Conservation (phyloP, 176 grass and related monocot species). For the Cocos nucifera region DNA sequence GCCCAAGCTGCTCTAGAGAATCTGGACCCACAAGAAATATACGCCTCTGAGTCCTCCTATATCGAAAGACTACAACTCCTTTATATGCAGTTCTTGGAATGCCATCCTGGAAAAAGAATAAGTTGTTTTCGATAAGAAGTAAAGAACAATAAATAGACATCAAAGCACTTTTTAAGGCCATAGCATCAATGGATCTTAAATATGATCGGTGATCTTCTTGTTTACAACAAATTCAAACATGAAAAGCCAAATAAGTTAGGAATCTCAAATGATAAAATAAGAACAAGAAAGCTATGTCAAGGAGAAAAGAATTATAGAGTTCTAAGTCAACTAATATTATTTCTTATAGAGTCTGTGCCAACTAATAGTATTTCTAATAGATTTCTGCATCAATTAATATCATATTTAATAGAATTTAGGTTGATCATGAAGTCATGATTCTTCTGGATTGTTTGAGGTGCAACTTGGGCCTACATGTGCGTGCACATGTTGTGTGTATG, state of each 20-base stretch:
- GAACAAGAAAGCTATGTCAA: too few species aligned
- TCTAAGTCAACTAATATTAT: too few species aligned
- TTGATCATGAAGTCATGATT: too few species aligned
- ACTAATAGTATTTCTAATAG: too few species aligned
- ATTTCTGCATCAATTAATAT: too few species aligned
- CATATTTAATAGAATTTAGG: too few species aligned
- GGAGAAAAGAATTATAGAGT: too few species aligned
- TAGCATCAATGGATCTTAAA: background rate
- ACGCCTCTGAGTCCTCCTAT: conserved; percentile 43
- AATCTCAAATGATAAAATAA: too few species aligned
- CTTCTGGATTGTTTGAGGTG: too few species aligned
- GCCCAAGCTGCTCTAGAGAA: conserved; percentile 48
- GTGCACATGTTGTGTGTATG: too few species aligned
- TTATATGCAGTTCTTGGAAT: conserved; percentile 92
- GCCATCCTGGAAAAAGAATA: conserved; percentile 48
- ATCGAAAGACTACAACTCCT: conserved; percentile 82
- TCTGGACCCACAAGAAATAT: conserved; percentile 61
- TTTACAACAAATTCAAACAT: background rate
- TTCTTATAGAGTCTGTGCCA: too few species aligned
- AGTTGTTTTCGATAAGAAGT: background rate
- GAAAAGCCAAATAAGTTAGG: background rate
- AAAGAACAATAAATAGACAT: background rate
- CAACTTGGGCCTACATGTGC: too few species aligned
- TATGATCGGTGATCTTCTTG: background rate
- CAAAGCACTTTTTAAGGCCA: conserved; percentile 10